These are phyloP conservation scores for Selaginella moellendorffii DNA, from an alignment of 75 land plant genomes.

Conservation along the genomic window DNA sequence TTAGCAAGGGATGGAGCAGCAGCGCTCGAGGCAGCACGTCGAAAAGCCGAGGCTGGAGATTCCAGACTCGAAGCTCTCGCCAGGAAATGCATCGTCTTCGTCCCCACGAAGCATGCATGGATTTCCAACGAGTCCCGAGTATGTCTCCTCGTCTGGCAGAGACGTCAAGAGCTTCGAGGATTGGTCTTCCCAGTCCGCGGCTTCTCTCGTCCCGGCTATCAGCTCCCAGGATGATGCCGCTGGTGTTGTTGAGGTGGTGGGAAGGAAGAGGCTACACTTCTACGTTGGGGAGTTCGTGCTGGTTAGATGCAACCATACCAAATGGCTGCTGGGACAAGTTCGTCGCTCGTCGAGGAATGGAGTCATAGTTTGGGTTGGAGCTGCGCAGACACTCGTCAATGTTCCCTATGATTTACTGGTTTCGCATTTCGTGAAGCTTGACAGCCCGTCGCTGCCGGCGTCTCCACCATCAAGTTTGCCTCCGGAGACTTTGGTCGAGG, in stretches of 20 bases:
- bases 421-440: constrained; percentile 12
- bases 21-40: background rate
- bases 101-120: constrained; percentile 16
- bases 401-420: constrained; percentile 10
- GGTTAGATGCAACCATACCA: constrained; percentile 15
- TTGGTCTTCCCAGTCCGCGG: background rate
- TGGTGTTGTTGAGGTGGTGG: background rate
- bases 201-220: background rate
- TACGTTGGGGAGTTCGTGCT: constrained; percentile 9
- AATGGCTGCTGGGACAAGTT: constrained; percentile 18
- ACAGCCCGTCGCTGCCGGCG: constrained; percentile 4
- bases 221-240: background rate
- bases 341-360: constrained; percentile 6
- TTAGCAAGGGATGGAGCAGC: background rate
- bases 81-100: constrained; percentile 5
- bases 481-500: background rate
- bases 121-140: constrained; percentile 13
- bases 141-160: background rate
- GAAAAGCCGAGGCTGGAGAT: constrained; percentile 13
- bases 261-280: background rate
- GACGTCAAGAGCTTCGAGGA: background rate
- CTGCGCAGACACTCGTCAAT: constrained; percentile 9
- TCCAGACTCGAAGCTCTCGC: constrained; percentile 6
- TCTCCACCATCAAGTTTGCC: constrained; percentile 2
- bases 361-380: constrained; percentile 15